Evolutionary conservation across 1,284 basidiomycete genomes (phyloP).

Genomic region (Psilocybe mexicana): DNA sequence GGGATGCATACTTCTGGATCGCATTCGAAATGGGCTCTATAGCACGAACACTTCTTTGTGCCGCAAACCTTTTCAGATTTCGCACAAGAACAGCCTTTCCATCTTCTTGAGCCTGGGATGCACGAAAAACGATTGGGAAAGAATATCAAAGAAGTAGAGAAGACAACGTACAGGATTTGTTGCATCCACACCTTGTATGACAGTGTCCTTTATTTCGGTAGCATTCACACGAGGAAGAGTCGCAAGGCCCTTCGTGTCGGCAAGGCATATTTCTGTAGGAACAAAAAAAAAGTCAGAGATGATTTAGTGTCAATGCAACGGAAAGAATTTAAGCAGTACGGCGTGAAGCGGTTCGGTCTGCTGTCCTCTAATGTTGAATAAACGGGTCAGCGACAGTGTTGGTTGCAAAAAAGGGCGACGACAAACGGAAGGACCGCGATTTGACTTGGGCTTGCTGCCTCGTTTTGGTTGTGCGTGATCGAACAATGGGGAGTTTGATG

Average conservation of each 20-base stretch:
- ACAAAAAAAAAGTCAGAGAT: neutral
- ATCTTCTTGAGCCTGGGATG: slow-evolving; percentile 39
- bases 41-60: slow-evolving; percentile 47
- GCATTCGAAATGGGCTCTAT: slow-evolving; percentile 47
- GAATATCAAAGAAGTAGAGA: neutral
- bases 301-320: neutral
- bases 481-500: neutral
- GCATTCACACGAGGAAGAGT: slow-evolving; percentile 38
- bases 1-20: slow-evolving; percentile 49
- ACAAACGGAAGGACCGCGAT: neutral
- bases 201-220: slow-evolving; percentile 38
- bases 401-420: neutral
- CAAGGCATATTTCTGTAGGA: slow-evolving; percentile 39
- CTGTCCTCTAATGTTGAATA: neutral
- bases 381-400: neutral
- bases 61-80: slow-evolving; percentile 25
- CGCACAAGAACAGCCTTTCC: slow-evolving; percentile 46
- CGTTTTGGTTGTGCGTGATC: neutral
- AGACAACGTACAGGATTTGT: slow-evolving; percentile 35
- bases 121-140: neutral
- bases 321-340: slow-evolving; percentile 28
- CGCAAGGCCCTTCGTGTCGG: slow-evolving; percentile 47
- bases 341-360: slow-evolving; percentile 31
- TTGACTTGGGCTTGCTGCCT: neutral
- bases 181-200: slow-evolving; percentile 38